Conservation (phyloP, 768 basidiomycete genomes). For the Rhodosporidiobolus sp. region DNA sequence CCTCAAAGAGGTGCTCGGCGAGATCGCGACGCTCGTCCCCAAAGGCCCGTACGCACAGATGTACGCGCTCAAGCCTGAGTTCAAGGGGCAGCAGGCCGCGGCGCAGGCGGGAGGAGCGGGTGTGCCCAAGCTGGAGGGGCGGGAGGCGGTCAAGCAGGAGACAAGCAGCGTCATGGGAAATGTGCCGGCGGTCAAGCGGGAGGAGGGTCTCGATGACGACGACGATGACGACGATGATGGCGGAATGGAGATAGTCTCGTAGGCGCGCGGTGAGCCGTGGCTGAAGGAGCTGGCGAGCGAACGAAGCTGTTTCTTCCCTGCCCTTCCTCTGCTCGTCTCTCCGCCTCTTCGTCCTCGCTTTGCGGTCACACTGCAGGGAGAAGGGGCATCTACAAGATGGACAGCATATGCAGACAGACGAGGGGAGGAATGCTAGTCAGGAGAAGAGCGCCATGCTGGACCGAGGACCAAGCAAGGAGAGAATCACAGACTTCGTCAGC, state of each 20-base stretch:
- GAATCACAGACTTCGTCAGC: no score
- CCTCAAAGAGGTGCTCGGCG: conserved; percentile 74
- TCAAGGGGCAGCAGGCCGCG: conserved; percentile 8
- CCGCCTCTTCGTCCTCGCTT: no score
- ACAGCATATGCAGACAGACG: no score
- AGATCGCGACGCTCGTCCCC: conserved; percentile 72
- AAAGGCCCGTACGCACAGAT: conserved; percentile 75
- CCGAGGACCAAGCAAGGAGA: no score
- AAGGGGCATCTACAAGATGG: no score
- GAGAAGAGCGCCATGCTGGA: no score
- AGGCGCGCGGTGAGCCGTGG: background rate
- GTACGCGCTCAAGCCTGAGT: conserved; percentile 70
- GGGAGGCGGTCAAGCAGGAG: conserved; percentile 14
- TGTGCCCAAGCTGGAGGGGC: background rate
- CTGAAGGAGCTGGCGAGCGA: background rate
- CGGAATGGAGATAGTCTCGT: conserved; percentile 30
- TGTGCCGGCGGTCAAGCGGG: background rate
- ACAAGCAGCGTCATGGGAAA: background rate
- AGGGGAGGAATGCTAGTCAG: no score
- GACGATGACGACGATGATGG: conserved; percentile 14
- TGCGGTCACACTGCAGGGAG: no score
- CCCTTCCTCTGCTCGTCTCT: background rate
- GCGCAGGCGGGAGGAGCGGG: background rate
- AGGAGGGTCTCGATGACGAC: conserved; percentile 2
- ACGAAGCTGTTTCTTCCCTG: no score